Conservation (phyloP, 352 stramenopile species). For the Albugo candida region DNA sequence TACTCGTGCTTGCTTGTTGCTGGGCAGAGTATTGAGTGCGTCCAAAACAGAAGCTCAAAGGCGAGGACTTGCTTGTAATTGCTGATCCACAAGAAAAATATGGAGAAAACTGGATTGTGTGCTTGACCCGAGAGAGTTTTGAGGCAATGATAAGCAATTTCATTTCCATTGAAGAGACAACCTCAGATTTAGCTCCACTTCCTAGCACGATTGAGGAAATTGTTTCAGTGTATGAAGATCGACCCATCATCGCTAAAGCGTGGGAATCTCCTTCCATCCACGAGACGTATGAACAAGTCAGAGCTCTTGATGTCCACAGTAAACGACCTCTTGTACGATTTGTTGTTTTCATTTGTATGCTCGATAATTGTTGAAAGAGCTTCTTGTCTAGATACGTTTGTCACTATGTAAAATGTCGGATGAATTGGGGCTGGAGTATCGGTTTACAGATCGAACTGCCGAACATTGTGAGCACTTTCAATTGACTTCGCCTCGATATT, state of each 20-base stretch:
- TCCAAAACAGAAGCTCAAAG: slow-evolving; percentile 24
- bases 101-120: slow-evolving; percentile 73
- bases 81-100: slow-evolving; percentile 55
- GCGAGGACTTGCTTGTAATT: slow-evolving; percentile 54
- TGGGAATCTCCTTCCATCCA: slow-evolving; percentile 28
- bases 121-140: slow-evolving; percentile 37
- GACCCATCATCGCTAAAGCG: slow-evolving; percentile 31
- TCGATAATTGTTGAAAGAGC: not conserved
- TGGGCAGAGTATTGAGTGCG: not conserved
- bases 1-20: not conserved
- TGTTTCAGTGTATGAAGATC: slow-evolving; percentile 17
- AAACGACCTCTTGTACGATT: slow-evolving; percentile 21
- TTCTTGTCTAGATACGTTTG: slow-evolving; percentile 31
- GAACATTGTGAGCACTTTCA: slow-evolving; percentile 28
- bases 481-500: not conserved
- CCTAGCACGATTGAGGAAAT: not conserved
- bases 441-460: slow-evolving; percentile 62
- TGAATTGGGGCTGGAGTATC: slow-evolving; percentile 67
- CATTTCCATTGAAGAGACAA: not conserved
- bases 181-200: not conserved
- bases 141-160: slow-evolving; percentile 9
- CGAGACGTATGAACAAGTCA: slow-evolving; percentile 48
- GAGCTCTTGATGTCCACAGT: slow-evolving; percentile 27
- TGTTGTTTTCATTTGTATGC: not conserved
- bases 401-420: slow-evolving; percentile 68